These are phyloP conservation scores for Glaciozyma antarctica DNA, from an alignment of 768 basidiomycete genomes.

Conservation along the genomic window DNA sequence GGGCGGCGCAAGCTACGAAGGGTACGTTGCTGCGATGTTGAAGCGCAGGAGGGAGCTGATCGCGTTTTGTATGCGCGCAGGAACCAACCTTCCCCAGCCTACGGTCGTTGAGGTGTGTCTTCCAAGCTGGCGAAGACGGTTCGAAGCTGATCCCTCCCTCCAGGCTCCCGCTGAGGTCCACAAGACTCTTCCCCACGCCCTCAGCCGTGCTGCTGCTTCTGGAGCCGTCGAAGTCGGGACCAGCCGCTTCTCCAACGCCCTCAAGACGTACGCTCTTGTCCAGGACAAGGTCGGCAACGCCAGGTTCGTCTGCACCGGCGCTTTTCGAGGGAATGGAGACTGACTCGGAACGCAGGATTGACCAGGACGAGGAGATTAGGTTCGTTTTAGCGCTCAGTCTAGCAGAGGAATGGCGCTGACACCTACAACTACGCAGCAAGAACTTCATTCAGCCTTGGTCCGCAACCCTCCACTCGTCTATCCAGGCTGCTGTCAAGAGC, in stretches of 20 bases:
- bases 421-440: conserved; percentile 6
- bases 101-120: conserved; percentile 47
- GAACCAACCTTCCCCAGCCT: conserved; percentile 46
- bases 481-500: conserved; percentile 86
- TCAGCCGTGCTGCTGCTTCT: conserved; percentile 65
- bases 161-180: conserved; percentile 56
- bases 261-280: conserved; percentile 66
- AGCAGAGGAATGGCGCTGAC: neutral
- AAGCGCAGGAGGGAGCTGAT: neutral
- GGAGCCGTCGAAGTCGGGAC: conserved; percentile 48
- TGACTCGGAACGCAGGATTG: neutral
- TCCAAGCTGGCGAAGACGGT: no score
- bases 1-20: conserved; percentile 52
- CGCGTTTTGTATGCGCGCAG: neutral
- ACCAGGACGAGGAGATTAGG: conserved; percentile 20
- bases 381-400: neutral
- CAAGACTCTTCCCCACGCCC: conserved; percentile 95
- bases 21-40: neutral
- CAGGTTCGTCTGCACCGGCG: conserved; percentile 18
- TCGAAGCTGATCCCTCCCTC: conserved; percentile 38
- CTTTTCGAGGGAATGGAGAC: no score
- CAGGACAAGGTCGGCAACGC: conserved; percentile 77
- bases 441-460: conserved; percentile 77
- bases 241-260: conserved; percentile 65
- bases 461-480: conserved; percentile 68